These are phyloP conservation scores for Rhodotorula sp. DNA, from an alignment of 1,284 basidiomycete genomes.

Conservation along the genomic window DNA sequence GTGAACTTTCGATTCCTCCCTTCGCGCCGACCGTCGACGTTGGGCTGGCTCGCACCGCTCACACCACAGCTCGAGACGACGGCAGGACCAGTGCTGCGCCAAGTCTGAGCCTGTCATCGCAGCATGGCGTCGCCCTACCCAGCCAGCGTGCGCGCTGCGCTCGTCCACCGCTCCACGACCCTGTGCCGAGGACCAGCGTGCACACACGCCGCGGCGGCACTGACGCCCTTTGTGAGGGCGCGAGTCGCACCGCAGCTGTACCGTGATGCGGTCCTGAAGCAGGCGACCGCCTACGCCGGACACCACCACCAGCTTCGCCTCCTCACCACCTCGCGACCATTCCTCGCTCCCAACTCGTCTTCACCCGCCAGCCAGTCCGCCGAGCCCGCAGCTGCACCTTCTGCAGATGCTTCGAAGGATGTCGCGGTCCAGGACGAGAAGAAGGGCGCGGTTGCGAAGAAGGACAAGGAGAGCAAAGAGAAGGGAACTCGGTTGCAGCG, in stretches of 20 bases:
- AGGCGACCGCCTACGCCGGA: background rate
- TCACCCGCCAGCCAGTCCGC: constrained; percentile 2
- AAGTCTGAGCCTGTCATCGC: no score
- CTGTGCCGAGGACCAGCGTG: background rate
- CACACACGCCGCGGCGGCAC: background rate
- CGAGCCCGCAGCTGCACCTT: background rate
- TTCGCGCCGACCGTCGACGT: no score
- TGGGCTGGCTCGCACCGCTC: no score
- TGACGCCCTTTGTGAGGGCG: constrained; percentile 22
- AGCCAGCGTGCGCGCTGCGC: background rate
- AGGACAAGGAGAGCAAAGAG: constrained; percentile 19
- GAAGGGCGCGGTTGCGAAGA: constrained; percentile 27
- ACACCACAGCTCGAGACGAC: no score
- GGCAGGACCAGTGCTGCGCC: no score
- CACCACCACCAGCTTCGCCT: constrained; percentile 24
- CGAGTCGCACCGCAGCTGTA: constrained; percentile 16
- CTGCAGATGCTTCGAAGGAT: constrained; percentile 11
- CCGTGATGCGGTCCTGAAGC: background rate
- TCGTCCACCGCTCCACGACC: background rate
- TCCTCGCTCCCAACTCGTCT: constrained; percentile 20
- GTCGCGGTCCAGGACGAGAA: constrained; percentile 21
- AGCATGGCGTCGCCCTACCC: background rate
- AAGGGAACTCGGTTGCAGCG: constrained; percentile 39
- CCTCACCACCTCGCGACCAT: constrained; percentile 20
- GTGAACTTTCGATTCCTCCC: no score